phyloP scores from a whole-genome alignment of 163 green algal species.

The Chlamydomonas reinhardtii region DNA sequence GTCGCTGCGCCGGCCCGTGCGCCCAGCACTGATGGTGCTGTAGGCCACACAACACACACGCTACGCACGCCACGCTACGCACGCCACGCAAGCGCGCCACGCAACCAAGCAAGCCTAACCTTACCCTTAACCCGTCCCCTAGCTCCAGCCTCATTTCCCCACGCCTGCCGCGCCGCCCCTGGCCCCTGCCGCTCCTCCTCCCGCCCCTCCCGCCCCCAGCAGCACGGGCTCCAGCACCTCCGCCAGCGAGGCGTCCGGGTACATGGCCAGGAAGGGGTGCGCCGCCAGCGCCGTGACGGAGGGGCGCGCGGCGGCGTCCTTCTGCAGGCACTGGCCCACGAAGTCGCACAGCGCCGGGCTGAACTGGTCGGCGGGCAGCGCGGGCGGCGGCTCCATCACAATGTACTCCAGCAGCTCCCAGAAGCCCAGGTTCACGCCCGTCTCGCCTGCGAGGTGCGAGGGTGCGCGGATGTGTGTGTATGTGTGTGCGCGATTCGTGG shows the following conservation, averaged over 20 bases:
- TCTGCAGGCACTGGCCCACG: slow-evolving; percentile 62
- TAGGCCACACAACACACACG: too few relatives aligned
- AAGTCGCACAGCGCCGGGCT: slow-evolving; percentile 76
- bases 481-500: too few relatives aligned
- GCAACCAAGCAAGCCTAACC: too few relatives aligned
- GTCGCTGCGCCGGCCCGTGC: too few relatives aligned
- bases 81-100: too few relatives aligned
- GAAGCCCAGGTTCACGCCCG: slow-evolving; percentile 65
- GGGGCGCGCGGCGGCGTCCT: slow-evolving; percentile 66
- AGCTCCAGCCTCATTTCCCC: too few relatives aligned
- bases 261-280: slow-evolving; percentile 69
- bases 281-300: slow-evolving; percentile 62
- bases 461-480: not conserved
- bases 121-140: too few relatives aligned
- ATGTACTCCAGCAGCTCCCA: slow-evolving; percentile 80
- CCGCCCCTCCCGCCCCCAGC: too few relatives aligned
- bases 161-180: too few relatives aligned
- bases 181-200: too few relatives aligned
- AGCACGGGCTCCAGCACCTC: slow-evolving; percentile 33
- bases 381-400: slow-evolving; percentile 63
- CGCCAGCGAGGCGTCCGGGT: slow-evolving; percentile 27
- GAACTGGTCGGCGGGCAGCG: slow-evolving; percentile 55
- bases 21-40: too few relatives aligned
- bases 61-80: too few relatives aligned
- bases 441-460: slow-evolving; percentile 17